Conservation (phyloP, 1,284 basidiomycete species). For the Trametes versicolor region DNA sequence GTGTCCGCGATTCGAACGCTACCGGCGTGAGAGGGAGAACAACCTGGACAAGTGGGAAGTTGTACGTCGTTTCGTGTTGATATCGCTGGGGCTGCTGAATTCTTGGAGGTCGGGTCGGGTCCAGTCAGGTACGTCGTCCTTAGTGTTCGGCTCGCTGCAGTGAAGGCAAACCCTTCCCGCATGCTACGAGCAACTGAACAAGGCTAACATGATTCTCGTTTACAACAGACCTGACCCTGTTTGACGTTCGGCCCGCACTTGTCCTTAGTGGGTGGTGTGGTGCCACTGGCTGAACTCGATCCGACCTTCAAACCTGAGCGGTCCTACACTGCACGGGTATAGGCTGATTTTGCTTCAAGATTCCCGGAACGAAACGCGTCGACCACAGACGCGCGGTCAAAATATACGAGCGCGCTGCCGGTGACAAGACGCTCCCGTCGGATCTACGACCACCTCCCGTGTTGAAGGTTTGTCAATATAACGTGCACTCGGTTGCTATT, state of each 20-base stretch:
- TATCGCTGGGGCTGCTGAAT: conserved; percentile 30
- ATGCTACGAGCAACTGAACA: background rate
- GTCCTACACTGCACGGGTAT: conserved; percentile 1
- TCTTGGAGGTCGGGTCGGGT: conserved; percentile 30
- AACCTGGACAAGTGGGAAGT: conserved; percentile 90
- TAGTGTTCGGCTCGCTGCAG: background rate
- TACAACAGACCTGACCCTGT: background rate
- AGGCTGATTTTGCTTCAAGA: conserved; percentile 57
- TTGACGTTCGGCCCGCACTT: background rate
- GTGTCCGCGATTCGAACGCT: conserved; percentile 95
- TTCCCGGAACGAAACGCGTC: conserved; percentile 79
- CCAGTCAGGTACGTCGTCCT: conserved; percentile 24
- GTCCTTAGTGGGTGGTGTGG: background rate
- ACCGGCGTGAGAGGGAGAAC: conserved; percentile 90
- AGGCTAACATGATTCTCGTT: background rate
- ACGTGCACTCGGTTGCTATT: conserved; percentile 9
- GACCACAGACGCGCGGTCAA: conserved; percentile 92
- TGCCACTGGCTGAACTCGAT: conserved; percentile 13
- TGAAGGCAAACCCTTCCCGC: background rate
- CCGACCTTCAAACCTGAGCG: conserved; percentile 23
- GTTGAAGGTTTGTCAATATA: conserved; percentile 66
- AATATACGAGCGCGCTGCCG: conserved; percentile 94
- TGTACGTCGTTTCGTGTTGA: conserved; percentile 56
- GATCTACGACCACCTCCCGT: conserved; percentile 91
- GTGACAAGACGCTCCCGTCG: conserved; percentile 91